Base-by-base conservation (phyloP, 83 land plant species). In the Picea abies region DNA sequence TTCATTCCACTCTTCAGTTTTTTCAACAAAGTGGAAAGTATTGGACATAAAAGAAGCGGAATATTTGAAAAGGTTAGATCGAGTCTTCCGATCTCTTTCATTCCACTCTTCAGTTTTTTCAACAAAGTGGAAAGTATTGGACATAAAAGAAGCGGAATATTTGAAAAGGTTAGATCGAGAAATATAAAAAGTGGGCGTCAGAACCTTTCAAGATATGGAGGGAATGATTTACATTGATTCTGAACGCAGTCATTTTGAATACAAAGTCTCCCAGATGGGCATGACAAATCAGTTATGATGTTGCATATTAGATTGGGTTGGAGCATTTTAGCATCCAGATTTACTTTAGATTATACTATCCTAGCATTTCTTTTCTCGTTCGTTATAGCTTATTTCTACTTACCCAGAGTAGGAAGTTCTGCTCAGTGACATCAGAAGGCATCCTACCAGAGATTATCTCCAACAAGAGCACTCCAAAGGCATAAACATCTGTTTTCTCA, bases 371-470 rank as follows among this genome's bases (percentile, higher is more conserved):
- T 16, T 17, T 52, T 37, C 69, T 81, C 10, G 22, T 80, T 37
- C 14, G 39, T 12, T 26, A n/a, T 84, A 22, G 66, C 22, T n/a
- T 80, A 37, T 15, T 37, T 44, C 26, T 63, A 35, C 69, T 68
- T 76, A 97, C 99, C 99, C 99, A 97, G 39, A 84, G 7, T 26
- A 95, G 87, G 22, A 97, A 90, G 83, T 86, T 92, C 83, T 89
- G 92, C 78, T 91, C 81, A 4, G 89, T 83, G 19, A 90, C 63
- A 78, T 97, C 94, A 17, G 94, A 86, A 25, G 98, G 95, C 63
- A 83, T 79, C 20, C 94, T 87, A 12, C 92, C 92, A 5, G 92
- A 80, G 68, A 90, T 89, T 47, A 90, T 86, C 89, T 90, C 92
- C 79, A 90, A 84, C 39, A 90, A 81, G 35, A 90, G 81, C 11